Evolutionary conservation across 768 basidiomycete species (phyloP), one percentile per base, ranked within the genome.

Genomic region (Ramaria rubella): DNA sequence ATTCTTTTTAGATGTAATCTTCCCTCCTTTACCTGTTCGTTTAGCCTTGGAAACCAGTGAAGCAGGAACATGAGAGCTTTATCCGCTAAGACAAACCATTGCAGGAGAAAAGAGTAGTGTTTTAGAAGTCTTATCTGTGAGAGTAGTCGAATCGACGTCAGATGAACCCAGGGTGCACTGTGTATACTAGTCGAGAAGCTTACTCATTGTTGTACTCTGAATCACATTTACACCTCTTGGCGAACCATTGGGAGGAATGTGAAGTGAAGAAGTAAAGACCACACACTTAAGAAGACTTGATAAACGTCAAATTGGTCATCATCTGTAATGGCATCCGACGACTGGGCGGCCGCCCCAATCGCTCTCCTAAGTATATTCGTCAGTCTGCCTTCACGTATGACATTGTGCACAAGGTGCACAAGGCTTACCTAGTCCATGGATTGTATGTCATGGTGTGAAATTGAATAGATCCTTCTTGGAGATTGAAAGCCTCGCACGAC

Each of bases 71-170:
- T 61, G 58, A 53, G 64, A 58, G 86, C 81, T 61, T 86, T 87
- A 70, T 95, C 87, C 0, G 84, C 84, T 11, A 74, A 71, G 15
- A 90, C 87, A 66, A 94, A 94, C 94, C 94, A 97, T 59, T 85
- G 78, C n/a, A 96, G 70, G 24, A 97, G 73, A 67, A 98, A 97
- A 6, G 87, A 88, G 68, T 91, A 97, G 77, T 89, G 85, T 68
- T 98, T 96, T 58, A 99, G 75, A 0, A 90, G 82, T 3, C 67
- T 61, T 67, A 86, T 56, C 55, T 14, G 74, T 64, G 60, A 78
- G 69, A 63, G 80, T 77, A 1, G 76, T 73, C 56, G 86, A 76
- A 57, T 83, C 79, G 49, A 86, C 81, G 26, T 86, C 89, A 5
- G 79, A 73, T 8, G 68, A 64, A 42, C 88, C 84, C 23, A 89